phyloP scores from a whole-genome alignment of 306 rosid species.

The apple (Malus domestica) region DNA sequence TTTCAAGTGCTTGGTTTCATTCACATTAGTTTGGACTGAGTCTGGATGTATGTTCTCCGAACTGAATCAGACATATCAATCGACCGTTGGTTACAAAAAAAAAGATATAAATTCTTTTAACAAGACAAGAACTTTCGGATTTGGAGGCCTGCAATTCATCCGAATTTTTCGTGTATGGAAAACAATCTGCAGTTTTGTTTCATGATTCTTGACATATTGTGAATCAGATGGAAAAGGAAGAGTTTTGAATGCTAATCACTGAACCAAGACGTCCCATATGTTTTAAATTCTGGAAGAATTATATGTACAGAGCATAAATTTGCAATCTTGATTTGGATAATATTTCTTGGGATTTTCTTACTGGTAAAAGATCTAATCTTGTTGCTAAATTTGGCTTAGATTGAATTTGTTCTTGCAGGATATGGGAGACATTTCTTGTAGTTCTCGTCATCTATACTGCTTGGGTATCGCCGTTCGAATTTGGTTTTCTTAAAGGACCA shows the following conservation, averaged over 20 bases:
- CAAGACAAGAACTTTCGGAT: not conserved
- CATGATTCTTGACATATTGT: not conserved
- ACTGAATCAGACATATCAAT: not conserved
- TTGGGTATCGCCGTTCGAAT: conserved; percentile 96
- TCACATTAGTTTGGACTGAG: not conserved
- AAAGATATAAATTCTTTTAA: not conserved
- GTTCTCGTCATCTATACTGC: conserved; percentile 76
- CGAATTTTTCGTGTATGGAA: not conserved
- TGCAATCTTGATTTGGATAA: not conserved
- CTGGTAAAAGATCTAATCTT: not conserved
- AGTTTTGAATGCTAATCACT: not conserved
- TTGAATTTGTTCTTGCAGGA: conserved; percentile 32
- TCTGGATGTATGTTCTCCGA: not conserved
- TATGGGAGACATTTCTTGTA: conserved; percentile 72
- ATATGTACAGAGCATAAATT: not conserved
- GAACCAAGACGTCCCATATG: not conserved
- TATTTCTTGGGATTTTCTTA: not conserved
- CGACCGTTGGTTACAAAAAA: not conserved
- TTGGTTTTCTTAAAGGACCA: conserved; percentile 75
- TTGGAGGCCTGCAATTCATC: not conserved
- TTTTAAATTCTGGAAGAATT: not conserved
- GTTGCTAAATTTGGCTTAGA: conserved; percentile 8
- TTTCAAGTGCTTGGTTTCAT: not conserved
- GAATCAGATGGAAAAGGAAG: not conserved
- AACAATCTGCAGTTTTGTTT: not conserved